Evolutionary conservation across 345 rosid species (phyloP), one percentile per base, ranked within the genome.

Genomic region (Citropsis articulata): DNA sequence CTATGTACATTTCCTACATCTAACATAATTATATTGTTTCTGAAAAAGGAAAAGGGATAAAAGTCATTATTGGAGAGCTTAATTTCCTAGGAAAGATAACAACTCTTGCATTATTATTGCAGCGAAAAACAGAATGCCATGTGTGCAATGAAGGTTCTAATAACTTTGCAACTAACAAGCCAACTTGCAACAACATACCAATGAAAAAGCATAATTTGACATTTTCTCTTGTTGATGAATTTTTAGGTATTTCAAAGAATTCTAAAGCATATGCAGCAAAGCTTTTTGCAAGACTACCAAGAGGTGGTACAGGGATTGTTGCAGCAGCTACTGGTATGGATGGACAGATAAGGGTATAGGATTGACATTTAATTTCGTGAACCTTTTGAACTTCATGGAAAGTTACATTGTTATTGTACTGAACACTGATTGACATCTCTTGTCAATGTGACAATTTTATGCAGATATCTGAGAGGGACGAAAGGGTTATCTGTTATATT

Each of bases 291-390:
- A 96, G 90, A 85, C 90, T 96, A 75, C 99, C 99, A 21, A 96
- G 91, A 85, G 94, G 98, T 73, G 99, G 99, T 71, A 80, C 90
- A 10, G 99, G 99, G 71, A 89, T 96, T 75, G 99, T 96, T 83
- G 99, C 99, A 31, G 97, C 99, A 69, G 99, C 99, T 66, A 96
- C 99, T 10, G 98, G 99, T 76, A 91, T 91, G 90, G 99, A 96
- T 75, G 93, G 97, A 66, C 98, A 90, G 82, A 96, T 96, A 88
- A 96, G 92, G 97, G 99, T 96, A 77, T 40, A 31, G 30, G 57
- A 10, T 30, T 27, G 24, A n/a, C 19, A 28, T 27, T 74, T 25
- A 38, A 40, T 8, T 62, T 27, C 21, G 1, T 38, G 14, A 2
- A 31, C 14, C 16, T 28, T 62, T 45, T 75, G 19, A 18, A 16